Conservation (phyloP, 1,284 basidiomycete genomes). For the Sparassis latifolia region DNA sequence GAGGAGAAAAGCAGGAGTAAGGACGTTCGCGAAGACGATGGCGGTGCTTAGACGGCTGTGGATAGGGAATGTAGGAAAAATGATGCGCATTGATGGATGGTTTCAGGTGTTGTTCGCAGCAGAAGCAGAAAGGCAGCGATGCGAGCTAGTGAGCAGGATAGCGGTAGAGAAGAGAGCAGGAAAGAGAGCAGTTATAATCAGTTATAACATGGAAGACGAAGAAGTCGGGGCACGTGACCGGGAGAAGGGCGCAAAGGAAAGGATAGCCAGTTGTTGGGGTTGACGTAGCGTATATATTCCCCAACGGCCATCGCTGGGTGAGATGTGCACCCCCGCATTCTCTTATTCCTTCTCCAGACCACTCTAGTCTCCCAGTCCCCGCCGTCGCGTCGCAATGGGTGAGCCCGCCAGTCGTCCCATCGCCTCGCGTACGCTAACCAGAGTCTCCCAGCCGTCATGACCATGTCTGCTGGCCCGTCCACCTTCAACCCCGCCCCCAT, state of each 20-base stretch:
- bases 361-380: not conserved
- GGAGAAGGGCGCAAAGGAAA: too few species aligned
- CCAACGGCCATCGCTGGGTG: too few species aligned
- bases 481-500: slow-evolving; percentile 17
- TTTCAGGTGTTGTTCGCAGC: not conserved
- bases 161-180: not conserved
- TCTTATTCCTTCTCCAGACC: not conserved
- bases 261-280: too few species aligned
- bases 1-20: too few species aligned
- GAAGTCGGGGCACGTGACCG: too few species aligned
- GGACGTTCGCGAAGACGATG: too few species aligned
- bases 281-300: too few species aligned
- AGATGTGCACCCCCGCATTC: not conserved
- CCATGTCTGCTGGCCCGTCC: slow-evolving; percentile 23
- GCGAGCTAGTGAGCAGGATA: not conserved
- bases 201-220: not conserved
- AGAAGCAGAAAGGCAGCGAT: not conserved
- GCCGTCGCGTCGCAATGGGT: slow-evolving; percentile 13
- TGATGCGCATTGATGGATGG: not conserved
- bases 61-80: too few species aligned
- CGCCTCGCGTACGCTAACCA: too few species aligned
- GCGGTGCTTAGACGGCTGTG: too few species aligned
- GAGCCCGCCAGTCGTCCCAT: slow-evolving; percentile 2
- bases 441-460: slow-evolving; percentile 21
- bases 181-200: not conserved